Evolutionary conservation across 2,329 filamentous ascomycete species (phyloP), one percentile per base, ranked within the genome.

Genomic region (Grosmannia penicillata): DNA sequence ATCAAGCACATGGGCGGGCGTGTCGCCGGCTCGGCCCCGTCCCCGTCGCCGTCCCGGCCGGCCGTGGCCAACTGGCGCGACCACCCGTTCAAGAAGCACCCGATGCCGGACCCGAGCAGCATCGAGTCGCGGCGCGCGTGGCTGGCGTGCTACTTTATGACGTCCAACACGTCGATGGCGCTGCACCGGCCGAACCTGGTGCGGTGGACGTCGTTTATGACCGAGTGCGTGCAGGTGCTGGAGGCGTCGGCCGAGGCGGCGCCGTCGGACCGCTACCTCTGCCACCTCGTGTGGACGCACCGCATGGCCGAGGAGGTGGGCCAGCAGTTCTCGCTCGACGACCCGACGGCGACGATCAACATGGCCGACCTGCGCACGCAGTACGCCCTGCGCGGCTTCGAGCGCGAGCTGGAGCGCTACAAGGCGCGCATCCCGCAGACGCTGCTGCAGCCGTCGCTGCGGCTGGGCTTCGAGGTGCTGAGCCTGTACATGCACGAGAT

Each of bases 401-500:
- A 82, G 52, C 64, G 68, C 32, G 69, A 80, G 32, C 55, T 85
- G 14, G 65, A 74, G 15, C 68, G 68, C 44, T 81, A 79, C 59
- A 61, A 61, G 35, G 61, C 58, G 13, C 59, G 63, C n/a, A 62
- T 78, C 11, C 63, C 70, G 0, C 54, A 56, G 26, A 66, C 72
- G 7, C 49, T 69, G 25, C 65, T 69, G 48, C 65, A 66, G 40
- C 61, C 71, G n/a, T 66, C 72, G 0, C 60, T 85, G 33, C 59
- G 62, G 15, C 67, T 85, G 46, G 70, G 71, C 43, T 75, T 82
- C 46, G 63, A 77, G 45, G 68, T 79, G 2, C 53, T 83, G 26
- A 78, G 68, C 44, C 60, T 87, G 4, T 85, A 82, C 52, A 76
- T 86, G 61, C 78, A 87, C 53, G 82, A 87, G 55, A 72, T 82